A percentile compares a stretch with the other conserved stretches of the same genome.
Conservation (phyloP, 2,329 filamentous ascomycete genomes). For the Fusarium continuum region DNA sequence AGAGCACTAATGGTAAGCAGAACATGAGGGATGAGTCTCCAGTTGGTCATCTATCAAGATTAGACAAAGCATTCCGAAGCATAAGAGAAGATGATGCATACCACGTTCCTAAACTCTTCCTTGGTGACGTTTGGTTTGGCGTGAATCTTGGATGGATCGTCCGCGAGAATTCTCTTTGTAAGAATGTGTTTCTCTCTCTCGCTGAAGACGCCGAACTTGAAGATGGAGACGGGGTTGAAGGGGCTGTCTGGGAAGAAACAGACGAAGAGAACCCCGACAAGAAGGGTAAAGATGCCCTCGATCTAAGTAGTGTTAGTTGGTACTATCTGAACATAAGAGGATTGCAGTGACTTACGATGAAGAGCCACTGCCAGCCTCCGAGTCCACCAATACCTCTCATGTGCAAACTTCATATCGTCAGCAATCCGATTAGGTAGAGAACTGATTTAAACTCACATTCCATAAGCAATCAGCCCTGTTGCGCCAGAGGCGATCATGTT, state of each 20-base stretch:
- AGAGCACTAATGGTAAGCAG: slow-evolving; percentile 33
- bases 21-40: slow-evolving; percentile 49
- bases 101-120: slow-evolving; percentile 48
- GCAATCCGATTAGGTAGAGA: fast-evolving
- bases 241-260: slow-evolving; percentile 32
- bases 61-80: background rate
- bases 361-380: slow-evolving; percentile 41
- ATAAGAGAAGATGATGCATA: slow-evolving; percentile 22
- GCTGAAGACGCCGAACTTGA: slow-evolving; percentile 46
- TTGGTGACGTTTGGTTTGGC: slow-evolving; percentile 44
- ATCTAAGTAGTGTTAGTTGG: background rate
- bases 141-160: slow-evolving; percentile 47
- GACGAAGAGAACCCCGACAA: slow-evolving; percentile 32
- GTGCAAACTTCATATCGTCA: slow-evolving; percentile 23
- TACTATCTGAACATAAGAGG: background rate
- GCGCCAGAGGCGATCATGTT: slow-evolving; percentile 53
- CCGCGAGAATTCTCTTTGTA: slow-evolving; percentile 41
- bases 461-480: slow-evolving; percentile 48
- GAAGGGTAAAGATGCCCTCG: slow-evolving; percentile 51
- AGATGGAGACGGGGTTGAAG: slow-evolving; percentile 44
- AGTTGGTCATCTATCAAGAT: slow-evolving; percentile 48
- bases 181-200: slow-evolving; percentile 50
- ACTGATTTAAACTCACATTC: slow-evolving; percentile 29
- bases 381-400: slow-evolving; percentile 40
- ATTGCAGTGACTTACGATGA: slow-evolving; percentile 21